These are phyloP conservation scores for Euclidium syriacum DNA, from an alignment of 345 rosid species.

Conservation along the genomic window DNA sequence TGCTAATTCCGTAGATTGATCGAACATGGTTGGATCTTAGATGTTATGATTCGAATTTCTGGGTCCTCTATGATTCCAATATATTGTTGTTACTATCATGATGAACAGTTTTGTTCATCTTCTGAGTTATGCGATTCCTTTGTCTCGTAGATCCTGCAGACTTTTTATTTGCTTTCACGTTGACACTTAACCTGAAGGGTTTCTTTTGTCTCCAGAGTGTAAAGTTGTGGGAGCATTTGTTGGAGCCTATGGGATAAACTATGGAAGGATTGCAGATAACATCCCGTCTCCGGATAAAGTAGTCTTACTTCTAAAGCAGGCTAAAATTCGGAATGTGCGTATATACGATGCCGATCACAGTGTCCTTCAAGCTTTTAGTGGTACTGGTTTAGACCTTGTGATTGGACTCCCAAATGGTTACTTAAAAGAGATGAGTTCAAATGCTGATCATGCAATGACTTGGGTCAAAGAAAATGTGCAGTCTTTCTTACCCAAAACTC, in stretches of 20 bases:
- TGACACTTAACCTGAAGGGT: not conserved
- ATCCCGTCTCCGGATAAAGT: constrained; percentile 91
- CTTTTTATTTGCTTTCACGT: not conserved
- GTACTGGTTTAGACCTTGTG: constrained; percentile 80
- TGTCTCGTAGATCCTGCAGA: constrained; percentile 2
- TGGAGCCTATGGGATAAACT: constrained; percentile 93
- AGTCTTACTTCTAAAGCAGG: constrained; percentile 62
- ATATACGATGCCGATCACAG: constrained; percentile 82
- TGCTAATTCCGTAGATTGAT: not conserved
- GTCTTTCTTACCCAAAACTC: constrained; percentile 75
- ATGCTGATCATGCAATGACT: constrained; percentile 60
- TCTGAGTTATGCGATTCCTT: not conserved
- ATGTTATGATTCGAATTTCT: not conserved
- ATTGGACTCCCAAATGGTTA: constrained; percentile 75
- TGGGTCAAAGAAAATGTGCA: constrained; percentile 92
- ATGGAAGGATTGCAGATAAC: constrained; percentile 92
- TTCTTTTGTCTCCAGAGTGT: constrained; percentile 35
- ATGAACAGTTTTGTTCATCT: not conserved
- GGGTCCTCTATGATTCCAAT: not conserved
- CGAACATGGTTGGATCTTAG: not conserved
- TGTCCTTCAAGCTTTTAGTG: constrained; percentile 86
- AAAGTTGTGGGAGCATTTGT: constrained; percentile 50
- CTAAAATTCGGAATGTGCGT: constrained; percentile 82
- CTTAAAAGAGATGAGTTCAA: constrained; percentile 66
- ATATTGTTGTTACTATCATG: not conserved